phyloP scores from a whole-genome alignment of 805 yeast genomes.

The Saccharomyces kudriavzevii region DNA sequence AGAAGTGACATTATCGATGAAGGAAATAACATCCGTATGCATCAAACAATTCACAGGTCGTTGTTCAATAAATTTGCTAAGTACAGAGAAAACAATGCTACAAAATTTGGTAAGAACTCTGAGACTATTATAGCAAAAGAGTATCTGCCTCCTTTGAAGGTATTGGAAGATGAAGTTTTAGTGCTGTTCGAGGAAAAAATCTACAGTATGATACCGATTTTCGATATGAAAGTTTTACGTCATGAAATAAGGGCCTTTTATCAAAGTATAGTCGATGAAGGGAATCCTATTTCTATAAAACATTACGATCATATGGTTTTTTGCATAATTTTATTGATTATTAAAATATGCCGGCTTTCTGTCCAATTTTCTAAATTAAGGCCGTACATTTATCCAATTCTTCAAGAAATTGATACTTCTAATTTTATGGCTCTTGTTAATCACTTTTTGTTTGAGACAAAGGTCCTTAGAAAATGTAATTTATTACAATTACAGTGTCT shows the following conservation, averaged over 20 bases:
- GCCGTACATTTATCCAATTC: not conserved
- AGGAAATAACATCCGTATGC: constrained; percentile 10
- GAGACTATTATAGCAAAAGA: constrained; percentile 5
- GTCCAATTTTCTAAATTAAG: constrained; percentile 12
- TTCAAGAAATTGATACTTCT: constrained; percentile 12
- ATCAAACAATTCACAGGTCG: constrained; percentile 17
- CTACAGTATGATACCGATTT: constrained; percentile 18
- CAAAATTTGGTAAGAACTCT: constrained; percentile 5
- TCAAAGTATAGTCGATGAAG: constrained; percentile 7
- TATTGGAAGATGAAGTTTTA: constrained; percentile 14
- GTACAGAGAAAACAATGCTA: constrained; percentile 15
- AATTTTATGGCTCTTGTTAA: constrained; percentile 21
- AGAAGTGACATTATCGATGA: not conserved
- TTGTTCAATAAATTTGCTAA: constrained; percentile 24
- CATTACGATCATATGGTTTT: constrained; percentile 21
- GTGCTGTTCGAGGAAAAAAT: constrained; percentile 19
- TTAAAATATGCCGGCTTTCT: constrained; percentile 20
- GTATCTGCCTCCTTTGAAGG: constrained; percentile 12
- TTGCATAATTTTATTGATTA: constrained; percentile 18
- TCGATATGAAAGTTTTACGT: constrained; percentile 13
- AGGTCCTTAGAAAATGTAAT: constrained; percentile 24
- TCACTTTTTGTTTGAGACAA: constrained; percentile 18
- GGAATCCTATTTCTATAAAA: constrained; percentile 7
- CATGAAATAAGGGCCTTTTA: constrained; percentile 14
- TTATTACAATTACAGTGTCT: constrained; percentile 23